Conservation (phyloP, 345 rosid species). For the Raphanus raphanistrum region DNA sequence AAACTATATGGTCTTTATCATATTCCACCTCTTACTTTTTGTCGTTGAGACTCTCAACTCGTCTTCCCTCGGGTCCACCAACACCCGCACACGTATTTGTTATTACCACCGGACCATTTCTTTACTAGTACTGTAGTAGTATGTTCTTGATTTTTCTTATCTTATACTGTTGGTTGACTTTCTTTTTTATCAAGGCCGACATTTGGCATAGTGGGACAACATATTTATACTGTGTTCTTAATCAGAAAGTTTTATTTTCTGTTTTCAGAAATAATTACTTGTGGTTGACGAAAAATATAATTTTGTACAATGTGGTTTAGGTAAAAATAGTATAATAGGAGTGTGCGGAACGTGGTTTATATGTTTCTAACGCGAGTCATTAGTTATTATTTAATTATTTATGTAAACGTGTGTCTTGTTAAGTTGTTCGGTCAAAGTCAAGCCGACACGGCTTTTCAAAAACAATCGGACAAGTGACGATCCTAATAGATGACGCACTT, state of each 20-base stretch:
- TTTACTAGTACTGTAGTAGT: not conserved
- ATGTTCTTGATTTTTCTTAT: not conserved
- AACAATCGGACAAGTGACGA: conserved; percentile 21
- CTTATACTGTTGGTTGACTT: conserved; percentile 2
- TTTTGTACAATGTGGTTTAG: not conserved
- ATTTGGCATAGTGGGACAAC: not conserved
- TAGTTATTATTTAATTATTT: conserved; percentile 2
- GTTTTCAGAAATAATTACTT: not conserved
- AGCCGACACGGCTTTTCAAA: conserved; percentile 37
- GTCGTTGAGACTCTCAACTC: conserved; percentile 14
- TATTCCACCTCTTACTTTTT: not conserved
- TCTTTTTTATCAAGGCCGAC: not conserved
- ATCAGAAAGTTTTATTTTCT: not conserved
- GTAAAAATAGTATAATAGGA: conserved; percentile 17
- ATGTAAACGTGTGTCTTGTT: conserved; percentile 16
- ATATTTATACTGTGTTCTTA: conserved; percentile 10
- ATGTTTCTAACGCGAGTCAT: conserved; percentile 13
- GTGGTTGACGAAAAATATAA: not conserved
- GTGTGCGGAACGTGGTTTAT: conserved; percentile 42
- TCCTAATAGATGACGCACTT: conserved; percentile 7
- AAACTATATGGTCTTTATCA: conserved; percentile 33
- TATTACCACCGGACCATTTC: not conserved
- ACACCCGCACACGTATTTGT: conserved; percentile 37
- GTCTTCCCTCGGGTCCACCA: conserved; percentile 34
- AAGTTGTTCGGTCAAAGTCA: conserved; percentile 39